Evolutionary conservation across 805 yeast genomes (phyloP), one percentile per base, ranked within the genome.

Genomic region (Cyberlindnera xylosilytica): DNA sequence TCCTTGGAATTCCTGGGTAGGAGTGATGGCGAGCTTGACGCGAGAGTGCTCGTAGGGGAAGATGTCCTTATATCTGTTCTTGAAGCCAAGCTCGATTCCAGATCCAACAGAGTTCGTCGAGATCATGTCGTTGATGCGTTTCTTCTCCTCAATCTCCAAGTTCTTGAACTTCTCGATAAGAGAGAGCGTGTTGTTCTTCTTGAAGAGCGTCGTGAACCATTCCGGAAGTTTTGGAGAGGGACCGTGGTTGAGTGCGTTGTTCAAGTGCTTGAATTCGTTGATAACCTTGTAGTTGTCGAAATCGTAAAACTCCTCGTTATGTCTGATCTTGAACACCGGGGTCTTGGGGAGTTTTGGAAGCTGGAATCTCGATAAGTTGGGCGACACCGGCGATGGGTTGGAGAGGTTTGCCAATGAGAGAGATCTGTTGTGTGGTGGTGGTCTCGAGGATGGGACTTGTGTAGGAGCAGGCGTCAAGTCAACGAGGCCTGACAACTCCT

Each of bases 21-120:
- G 72, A 1, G 72, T 66, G 24, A 62, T 57, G 2, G 45, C 43
- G 3, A 54, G 27, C 27, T 44, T 53, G 19, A 54, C 58, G 83
- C 78, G 27, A 81, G 59, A 53, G 20, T 54, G 59, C 53, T 83
- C 90, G 62, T 76, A 87, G 4, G 93, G 86, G 52, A 83, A 78
- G 32, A 87, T 83, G 57, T 87, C 90, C 53, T 82, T 80, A 66
- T 87, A 87, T 45, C 96, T 64, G 61, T 87, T 87, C 56, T 86
- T 87, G 47, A 72, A 65, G 17, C 90, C 87, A 28, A 77, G 73
- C 60, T 86, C 93, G 27, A 85, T 78, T 3, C 91, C 58, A 11
- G 47, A 46, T 8, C 61, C 50, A 34, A 58, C 41, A 13, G 58
- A 41, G 42, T 58, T 48, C 12, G 50, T 45, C 1, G 56, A 40